These are phyloP conservation scores for Beauveria sp. DNA, from an alignment of 2,329 filamentous ascomycete genomes.

Conservation along the genomic window DNA sequence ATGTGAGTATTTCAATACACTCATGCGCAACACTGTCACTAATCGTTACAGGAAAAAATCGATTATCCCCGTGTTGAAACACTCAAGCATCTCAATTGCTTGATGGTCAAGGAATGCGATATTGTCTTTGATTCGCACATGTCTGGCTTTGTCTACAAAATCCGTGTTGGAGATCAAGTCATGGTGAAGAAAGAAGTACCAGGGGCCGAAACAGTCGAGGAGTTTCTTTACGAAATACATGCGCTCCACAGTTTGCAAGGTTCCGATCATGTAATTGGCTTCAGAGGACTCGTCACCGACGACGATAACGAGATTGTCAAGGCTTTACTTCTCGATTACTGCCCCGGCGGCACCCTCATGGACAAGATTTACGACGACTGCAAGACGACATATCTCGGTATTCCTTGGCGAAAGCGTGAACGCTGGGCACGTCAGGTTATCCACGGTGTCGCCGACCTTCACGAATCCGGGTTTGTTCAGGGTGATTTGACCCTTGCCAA, in stretches of 20 bases:
- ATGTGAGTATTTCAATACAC: constrained; percentile 40
- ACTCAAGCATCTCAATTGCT: constrained; percentile 64
- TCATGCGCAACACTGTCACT: constrained; percentile 2
- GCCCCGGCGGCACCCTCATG: constrained; percentile 77
- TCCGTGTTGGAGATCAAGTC: constrained; percentile 56
- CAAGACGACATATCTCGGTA: constrained; percentile 45
- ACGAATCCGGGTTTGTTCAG: constrained; percentile 93
- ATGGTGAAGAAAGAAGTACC: constrained; percentile 98
- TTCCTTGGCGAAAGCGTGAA: constrained; percentile 66
- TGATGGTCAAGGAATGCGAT: constrained; percentile 61
- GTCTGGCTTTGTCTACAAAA: constrained; percentile 96
- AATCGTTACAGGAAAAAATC: constrained; percentile 63
- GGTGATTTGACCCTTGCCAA: constrained; percentile 97
- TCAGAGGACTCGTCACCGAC: constrained; percentile 83
- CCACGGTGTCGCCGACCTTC: constrained; percentile 80
- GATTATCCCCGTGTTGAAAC: constrained; percentile 68
- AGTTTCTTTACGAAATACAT: constrained; percentile 96
- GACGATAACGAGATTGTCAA: constrained; percentile 79
- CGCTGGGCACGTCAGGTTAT: constrained; percentile 91
- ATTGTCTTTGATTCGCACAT: constrained; percentile 85
- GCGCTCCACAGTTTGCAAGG: constrained; percentile 71
- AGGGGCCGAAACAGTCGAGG: constrained; percentile 87
- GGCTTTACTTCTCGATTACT: constrained; percentile 82
- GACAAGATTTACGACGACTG: constrained; percentile 79
- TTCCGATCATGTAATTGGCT: constrained; percentile 71